These are phyloP conservation scores for Monosporascus sp. DNA, from an alignment of 2,329 filamentous ascomycete species.

Conservation along the genomic window DNA sequence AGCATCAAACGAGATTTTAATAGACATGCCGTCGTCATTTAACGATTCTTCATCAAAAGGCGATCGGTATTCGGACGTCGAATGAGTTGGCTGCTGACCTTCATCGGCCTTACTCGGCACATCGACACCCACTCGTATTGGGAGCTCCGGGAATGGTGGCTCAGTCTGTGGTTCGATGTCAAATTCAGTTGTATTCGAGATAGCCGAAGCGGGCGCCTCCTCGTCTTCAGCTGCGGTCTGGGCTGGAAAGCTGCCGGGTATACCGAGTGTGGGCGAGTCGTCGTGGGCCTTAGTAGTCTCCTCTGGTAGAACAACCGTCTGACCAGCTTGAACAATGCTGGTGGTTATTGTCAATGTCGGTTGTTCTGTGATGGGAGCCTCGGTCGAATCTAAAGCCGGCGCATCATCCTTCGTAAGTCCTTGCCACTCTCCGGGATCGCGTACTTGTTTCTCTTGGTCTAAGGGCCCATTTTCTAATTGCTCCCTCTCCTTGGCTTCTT, in stretches of 20 bases:
- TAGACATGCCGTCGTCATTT: constrained; percentile 32
- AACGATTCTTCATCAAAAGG: constrained; percentile 42
- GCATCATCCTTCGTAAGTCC: constrained; percentile 4
- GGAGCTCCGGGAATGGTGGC: constrained; percentile 33
- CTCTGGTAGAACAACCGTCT: constrained; percentile 5
- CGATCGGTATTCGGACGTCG: constrained; percentile 41
- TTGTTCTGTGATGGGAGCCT: constrained; percentile 11
- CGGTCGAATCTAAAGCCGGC: constrained; percentile 3
- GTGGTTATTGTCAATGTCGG: constrained; percentile 15
- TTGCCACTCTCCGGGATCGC: constrained; percentile 1
- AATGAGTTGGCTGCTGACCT: constrained; percentile 17
- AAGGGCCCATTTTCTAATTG: not conserved
- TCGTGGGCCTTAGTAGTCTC: constrained; percentile 12
- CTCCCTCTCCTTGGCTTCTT: constrained; percentile 3
- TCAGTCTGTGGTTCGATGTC: constrained; percentile 67
- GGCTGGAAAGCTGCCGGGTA: constrained; percentile 57
- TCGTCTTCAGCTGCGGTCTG: constrained; percentile 35
- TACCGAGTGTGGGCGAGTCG: constrained; percentile 62
- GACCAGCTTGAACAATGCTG: constrained; percentile 6
- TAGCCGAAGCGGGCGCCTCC: constrained; percentile 50
- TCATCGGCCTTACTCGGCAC: constrained; percentile 16
- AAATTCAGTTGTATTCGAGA: constrained; percentile 63
- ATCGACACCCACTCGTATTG: constrained; percentile 13
- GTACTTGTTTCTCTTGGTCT: constrained; percentile 1
- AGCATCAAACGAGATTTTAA: constrained; percentile 36